These are phyloP conservation scores for Diaporthe destruens DNA, from an alignment of 2,329 filamentous ascomycete genomes.

Conservation along the genomic window DNA sequence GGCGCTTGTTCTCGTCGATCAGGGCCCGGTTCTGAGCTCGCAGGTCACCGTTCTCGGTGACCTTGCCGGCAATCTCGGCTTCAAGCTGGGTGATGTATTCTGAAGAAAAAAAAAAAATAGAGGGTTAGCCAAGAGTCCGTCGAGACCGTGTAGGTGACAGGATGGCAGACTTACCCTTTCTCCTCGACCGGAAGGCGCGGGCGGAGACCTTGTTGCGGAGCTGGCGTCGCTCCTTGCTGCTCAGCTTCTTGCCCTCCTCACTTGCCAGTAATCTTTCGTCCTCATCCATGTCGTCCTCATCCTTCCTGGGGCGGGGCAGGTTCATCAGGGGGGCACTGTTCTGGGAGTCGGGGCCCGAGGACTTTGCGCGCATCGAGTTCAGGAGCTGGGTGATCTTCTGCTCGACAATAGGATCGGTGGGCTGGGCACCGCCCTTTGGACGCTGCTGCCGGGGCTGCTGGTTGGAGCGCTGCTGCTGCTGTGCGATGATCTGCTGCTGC, in stretches of 20 bases:
- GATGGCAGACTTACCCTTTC: conserved; percentile 81
- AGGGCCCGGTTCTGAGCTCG: conserved; percentile 85
- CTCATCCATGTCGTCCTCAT: conserved; percentile 99
- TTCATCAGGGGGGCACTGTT: conserved; percentile 67
- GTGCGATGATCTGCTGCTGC: conserved; percentile 71
- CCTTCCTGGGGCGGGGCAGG: conserved; percentile 84
- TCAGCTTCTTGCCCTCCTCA: conserved; percentile 99
- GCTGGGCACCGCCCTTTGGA: conserved; percentile 64
- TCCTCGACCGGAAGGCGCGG: conserved; percentile 94
- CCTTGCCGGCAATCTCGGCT: conserved; percentile 85
- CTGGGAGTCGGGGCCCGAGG: conserved; percentile 66
- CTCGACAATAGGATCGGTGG: conserved; percentile 80
- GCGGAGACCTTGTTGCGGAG: conserved; percentile 99
- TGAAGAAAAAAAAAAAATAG: conserved; percentile 53
- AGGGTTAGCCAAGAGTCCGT: conserved; percentile 60
- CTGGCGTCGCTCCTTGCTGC: conserved; percentile 95
- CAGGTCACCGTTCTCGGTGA: conserved; percentile 85
- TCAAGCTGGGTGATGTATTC: conserved; percentile 98
- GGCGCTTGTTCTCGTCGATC: conserved; percentile 85
- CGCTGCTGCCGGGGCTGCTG: conserved; percentile 57
- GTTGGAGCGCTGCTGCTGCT: conserved; percentile 63
- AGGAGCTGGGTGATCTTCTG: conserved; percentile 94
- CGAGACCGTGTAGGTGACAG: neutral
- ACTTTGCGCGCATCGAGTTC: conserved; percentile 89
- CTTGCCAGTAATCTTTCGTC: conserved; percentile 91